Evolutionary conservation across 192 early-diverging fungal genomes (phyloP).

Genomic region (Podochytrium sp.): DNA sequence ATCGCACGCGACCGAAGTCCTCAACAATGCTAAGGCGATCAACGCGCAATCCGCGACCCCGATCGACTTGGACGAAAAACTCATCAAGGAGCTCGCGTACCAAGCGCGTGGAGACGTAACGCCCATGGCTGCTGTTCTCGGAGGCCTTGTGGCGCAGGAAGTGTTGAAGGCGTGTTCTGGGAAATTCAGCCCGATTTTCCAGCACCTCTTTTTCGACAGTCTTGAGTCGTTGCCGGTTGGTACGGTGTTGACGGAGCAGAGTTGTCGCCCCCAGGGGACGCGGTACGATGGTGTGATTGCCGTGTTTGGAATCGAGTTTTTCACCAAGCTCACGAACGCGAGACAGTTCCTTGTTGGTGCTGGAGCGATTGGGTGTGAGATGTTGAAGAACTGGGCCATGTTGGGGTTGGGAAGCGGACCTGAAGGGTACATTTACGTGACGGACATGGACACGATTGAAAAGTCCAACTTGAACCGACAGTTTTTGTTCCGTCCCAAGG

Average conservation of each 20-base stretch:
- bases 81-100: slow-evolving; percentile 85
- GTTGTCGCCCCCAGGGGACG: slow-evolving; percentile 77
- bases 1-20: slow-evolving; percentile 81
- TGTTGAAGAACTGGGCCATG: slow-evolving; percentile 99
- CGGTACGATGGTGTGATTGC: slow-evolving; percentile 97
- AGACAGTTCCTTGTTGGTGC: slow-evolving; percentile 96
- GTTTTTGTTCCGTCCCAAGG: slow-evolving; percentile 91
- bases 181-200: slow-evolving; percentile 91
- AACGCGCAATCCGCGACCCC: slow-evolving; percentile 69
- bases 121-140: slow-evolving; percentile 96
- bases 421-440: slow-evolving; percentile 79
- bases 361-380: slow-evolving; percentile 99
- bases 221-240: slow-evolving; percentile 90
- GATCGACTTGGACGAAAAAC: slow-evolving; percentile 75
- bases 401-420: slow-evolving; percentile 84
- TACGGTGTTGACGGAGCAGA: slow-evolving; percentile 67
- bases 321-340: slow-evolving; percentile 81
- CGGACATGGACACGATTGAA: slow-evolving; percentile 99
- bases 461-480: slow-evolving; percentile 99
- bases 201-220: slow-evolving; percentile 97
- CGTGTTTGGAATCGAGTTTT: slow-evolving; percentile 93
- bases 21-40: slow-evolving; percentile 72
- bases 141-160: slow-evolving; percentile 96
- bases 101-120: slow-evolving; percentile 89
- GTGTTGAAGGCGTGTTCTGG: slow-evolving; percentile 97